Conservation (phyloP, 106 monocot species). For the Dendrobium officinale region DNA sequence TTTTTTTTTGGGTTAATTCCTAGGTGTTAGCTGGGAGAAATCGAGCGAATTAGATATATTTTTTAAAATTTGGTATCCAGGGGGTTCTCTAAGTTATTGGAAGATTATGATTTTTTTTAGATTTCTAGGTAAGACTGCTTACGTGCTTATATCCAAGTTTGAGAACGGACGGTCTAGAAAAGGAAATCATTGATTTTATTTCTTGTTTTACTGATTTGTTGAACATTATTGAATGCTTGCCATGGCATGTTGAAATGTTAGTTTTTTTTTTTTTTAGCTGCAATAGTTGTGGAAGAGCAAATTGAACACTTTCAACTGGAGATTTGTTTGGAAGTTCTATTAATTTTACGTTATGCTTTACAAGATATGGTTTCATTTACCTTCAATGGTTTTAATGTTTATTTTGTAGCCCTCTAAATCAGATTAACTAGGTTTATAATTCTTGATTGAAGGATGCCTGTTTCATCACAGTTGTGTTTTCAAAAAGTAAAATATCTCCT, state of each 20-base stretch:
- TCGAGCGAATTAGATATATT: background rate
- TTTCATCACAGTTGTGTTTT: too few relatives aligned
- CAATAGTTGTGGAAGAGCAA: background rate
- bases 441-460: too few relatives aligned
- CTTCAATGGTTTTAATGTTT: background rate
- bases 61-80: background rate
- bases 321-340: background rate
- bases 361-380: background rate
- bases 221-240: background rate
- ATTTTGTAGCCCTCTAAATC: background rate
- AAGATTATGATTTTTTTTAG: too few relatives aligned
- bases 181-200: too few relatives aligned
- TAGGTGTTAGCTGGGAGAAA: background rate
- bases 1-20: background rate
- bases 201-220: background rate
- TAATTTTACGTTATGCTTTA: background rate
- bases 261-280: too few relatives aligned
- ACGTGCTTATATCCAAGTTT: too few relatives aligned
- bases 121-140: too few relatives aligned
- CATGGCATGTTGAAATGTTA: background rate
- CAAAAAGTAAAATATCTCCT: too few relatives aligned
- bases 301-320: background rate
- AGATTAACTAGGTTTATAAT: background rate
- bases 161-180: too few relatives aligned
- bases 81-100: background rate